A percentile compares a stretch with the other conserved stretches of the same genome.
These are phyloP conservation scores for Thielaviopsis ethacetica DNA, from an alignment of 2,329 filamentous ascomycete genomes.

Conservation along the genomic window DNA sequence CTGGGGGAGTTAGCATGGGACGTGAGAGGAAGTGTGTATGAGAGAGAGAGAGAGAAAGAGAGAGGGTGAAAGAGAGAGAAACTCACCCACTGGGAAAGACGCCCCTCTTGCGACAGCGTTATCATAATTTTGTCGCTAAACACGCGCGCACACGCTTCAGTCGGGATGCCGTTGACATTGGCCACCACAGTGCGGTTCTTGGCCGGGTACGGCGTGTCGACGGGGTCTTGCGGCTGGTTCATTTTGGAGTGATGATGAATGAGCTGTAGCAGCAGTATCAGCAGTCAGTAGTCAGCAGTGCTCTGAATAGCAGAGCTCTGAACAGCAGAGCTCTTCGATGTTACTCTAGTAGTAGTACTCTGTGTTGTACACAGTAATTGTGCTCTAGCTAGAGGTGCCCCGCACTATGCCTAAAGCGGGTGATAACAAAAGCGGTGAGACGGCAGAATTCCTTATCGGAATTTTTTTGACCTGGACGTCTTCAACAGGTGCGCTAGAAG, in stretches of 20 bases:
- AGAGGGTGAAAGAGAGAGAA: neutral
- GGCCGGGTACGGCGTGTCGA: conserved; percentile 49
- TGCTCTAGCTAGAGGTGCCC: conserved; percentile 15
- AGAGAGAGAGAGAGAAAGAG: neutral
- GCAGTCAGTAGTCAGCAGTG: too few species aligned
- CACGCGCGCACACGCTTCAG: conserved; percentile 53
- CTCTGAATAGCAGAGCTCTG: too few species aligned
- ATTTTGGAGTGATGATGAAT: neutral
- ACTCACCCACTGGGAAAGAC: conserved; percentile 78
- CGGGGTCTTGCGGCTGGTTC: neutral
- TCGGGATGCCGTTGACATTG: conserved; percentile 49
- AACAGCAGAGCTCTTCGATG: too few species aligned
- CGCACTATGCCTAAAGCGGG: conserved; percentile 21
- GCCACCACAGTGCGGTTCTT: conserved; percentile 42
- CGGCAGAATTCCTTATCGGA: conserved; percentile 20
- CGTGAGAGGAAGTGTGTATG: neutral
- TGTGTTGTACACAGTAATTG: too few species aligned
- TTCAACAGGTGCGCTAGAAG: neutral
- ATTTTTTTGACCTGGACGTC: conserved; percentile 2
- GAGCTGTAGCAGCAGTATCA: too few species aligned
- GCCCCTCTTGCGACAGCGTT: conserved; percentile 72
- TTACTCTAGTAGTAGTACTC: too few species aligned
- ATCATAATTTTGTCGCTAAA: conserved; percentile 87
- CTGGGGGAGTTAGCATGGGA: conserved; percentile 22
- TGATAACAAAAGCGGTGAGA: conserved; percentile 12